These are phyloP conservation scores for Aureobasidium sp. DNA, from an alignment of 2,329 filamentous ascomycete genomes.

Conservation along the genomic window DNA sequence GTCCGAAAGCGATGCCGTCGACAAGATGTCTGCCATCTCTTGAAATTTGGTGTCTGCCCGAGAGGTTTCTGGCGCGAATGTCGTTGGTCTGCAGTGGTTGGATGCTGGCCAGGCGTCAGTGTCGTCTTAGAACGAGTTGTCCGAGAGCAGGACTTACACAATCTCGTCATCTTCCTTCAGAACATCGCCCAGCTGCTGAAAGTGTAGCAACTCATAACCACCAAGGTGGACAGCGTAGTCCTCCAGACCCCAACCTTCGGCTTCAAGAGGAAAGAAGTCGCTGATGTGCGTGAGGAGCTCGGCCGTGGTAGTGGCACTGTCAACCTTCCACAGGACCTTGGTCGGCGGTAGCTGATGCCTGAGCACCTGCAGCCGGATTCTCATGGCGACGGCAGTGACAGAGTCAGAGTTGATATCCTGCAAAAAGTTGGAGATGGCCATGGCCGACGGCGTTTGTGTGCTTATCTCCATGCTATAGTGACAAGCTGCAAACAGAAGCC, in stretches of 20 bases:
- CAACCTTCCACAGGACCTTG: constrained; percentile 64
- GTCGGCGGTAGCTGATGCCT: constrained; percentile 67
- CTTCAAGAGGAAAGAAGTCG: constrained; percentile 73
- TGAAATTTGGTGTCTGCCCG: constrained; percentile 75
- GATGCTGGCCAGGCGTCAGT: constrained; percentile 49
- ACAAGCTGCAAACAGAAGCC: not conserved
- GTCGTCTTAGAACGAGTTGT: not conserved
- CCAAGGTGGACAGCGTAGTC: constrained; percentile 79
- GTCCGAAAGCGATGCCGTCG: constrained; percentile 79
- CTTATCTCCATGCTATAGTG: not conserved
- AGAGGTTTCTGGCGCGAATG: constrained; percentile 62
- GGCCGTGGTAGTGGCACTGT: constrained; percentile 54
- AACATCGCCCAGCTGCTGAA: constrained; percentile 61
- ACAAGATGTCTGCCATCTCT: constrained; percentile 70
- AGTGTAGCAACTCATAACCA: constrained; percentile 83
- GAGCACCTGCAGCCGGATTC: constrained; percentile 65
- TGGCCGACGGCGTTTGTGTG: not conserved
- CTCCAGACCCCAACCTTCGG: constrained; percentile 75
- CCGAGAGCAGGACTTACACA: constrained; percentile 48
- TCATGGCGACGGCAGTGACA: constrained; percentile 42
- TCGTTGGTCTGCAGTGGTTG: constrained; percentile 71
- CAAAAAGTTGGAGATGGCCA: not conserved
- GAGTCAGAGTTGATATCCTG: not conserved
- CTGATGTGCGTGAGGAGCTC: constrained; percentile 74
- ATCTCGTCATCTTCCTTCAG: constrained; percentile 80